Evolutionary conservation across 2,329 filamentous ascomycete species (phyloP).

Genomic region (Fusarium sarcochroum): DNA sequence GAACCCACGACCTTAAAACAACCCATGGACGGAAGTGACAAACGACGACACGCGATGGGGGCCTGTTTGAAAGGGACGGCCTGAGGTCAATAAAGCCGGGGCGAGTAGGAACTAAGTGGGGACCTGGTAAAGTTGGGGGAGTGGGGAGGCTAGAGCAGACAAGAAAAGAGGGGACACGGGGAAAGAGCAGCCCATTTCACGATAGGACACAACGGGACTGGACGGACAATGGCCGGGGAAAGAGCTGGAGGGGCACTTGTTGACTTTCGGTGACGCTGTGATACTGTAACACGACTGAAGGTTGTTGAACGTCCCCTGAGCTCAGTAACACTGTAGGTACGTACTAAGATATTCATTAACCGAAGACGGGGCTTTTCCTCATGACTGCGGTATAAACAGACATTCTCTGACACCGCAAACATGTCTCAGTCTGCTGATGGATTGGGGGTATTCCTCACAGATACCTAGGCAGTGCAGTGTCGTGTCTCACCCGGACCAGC

Average conservation of each 20-base stretch:
- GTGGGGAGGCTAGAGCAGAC: conserved; percentile 26
- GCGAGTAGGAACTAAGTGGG: conserved; percentile 35
- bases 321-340: neutral
- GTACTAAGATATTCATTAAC: neutral
- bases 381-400: neutral
- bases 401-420: conserved; percentile 20
- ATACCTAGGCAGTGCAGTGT: neutral
- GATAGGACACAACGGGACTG: conserved; percentile 19
- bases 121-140: conserved; percentile 36
- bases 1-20: conserved; percentile 32
- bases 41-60: conserved; percentile 33
- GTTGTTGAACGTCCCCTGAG: conserved; percentile 30
- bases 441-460: neutral
- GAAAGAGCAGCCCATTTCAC: conserved; percentile 9
- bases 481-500: conserved; percentile 8
- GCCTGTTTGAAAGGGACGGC: conserved; percentile 25
- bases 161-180: conserved; percentile 34
- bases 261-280: conserved; percentile 39
- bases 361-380: neutral
- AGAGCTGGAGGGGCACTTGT: conserved; percentile 24
- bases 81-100: conserved; percentile 34
- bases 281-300: conserved; percentile 25
- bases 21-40: conserved; percentile 16
- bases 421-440: conserved; percentile 3
- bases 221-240: conserved; percentile 1